Evolutionary conservation across 169 alveolate genomes (phyloP).

Genomic region (Eimeria necatrix): DNA sequence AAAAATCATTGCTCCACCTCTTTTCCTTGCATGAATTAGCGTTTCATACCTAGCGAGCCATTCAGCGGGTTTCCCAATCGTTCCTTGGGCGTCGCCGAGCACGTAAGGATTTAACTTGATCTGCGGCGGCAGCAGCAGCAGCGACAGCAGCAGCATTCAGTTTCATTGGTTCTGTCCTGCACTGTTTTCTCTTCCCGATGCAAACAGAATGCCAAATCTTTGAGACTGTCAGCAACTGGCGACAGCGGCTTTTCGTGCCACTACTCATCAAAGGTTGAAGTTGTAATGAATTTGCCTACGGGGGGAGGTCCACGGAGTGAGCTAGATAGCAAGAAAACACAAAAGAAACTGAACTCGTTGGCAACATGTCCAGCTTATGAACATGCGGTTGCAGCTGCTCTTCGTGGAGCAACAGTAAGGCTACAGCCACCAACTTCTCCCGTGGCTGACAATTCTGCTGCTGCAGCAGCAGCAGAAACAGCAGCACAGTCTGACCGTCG

Average conservation of each 20-base stretch:
- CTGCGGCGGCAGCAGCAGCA: neutral
- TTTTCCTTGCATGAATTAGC: too few relatives aligned
- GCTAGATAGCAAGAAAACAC: neutral
- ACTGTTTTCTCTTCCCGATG: neutral
- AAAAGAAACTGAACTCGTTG: neutral
- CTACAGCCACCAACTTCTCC: neutral
- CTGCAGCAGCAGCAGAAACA: slow-evolving; percentile 1
- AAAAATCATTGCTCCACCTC: too few relatives aligned
- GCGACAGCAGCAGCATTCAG: neutral
- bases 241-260: neutral
- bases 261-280: neutral
- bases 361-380: neutral
- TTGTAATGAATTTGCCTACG: neutral
- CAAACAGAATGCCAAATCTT: too few relatives aligned
- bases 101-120: too few relatives aligned
- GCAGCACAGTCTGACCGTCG: neutral
- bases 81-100: too few relatives aligned
- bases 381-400: neutral
- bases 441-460: neutral
- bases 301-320: neutral
- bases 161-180: neutral
- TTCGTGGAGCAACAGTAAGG: neutral
- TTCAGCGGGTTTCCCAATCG: too few relatives aligned
- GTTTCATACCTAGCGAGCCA: too few relatives aligned
- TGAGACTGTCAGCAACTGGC: too few relatives aligned